Evolutionary conservation across 306 rosid species (phyloP), one percentile per base, ranked within the genome.

Genomic region (Argentina anserina): DNA sequence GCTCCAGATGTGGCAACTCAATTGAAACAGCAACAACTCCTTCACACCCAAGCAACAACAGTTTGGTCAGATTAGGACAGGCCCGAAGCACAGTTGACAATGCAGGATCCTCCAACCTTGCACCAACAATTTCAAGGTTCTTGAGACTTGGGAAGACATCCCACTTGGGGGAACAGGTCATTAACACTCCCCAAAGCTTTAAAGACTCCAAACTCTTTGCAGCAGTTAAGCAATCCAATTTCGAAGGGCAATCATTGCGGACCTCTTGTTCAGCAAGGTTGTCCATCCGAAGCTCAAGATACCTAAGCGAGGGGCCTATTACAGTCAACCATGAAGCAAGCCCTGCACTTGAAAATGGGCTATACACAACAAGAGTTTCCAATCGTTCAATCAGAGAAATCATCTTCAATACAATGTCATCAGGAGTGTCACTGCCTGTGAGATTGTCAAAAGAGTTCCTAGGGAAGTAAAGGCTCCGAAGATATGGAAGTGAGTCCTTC

Each of bases 271-370:
- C 84, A 65, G 74, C 69, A 68, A 88, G 85, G 74, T 86, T 95
- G 76, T 95, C 99, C 96, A 91, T 84, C 49, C 99, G 90, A 21
- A 91, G 92, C 84, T 95, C 97, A 0, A 95, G 96, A 68, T 80
- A 84, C 33, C 67, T 75, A 39, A 95, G 97, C 7, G 97, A 76
- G 3, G 60, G 75, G 25, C 93, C 96, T 4, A 76, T 80, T 25
- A 75, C 47, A 4, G 87, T 74, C 21, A 95, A 82, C 99, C 99
- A 95, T 2, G 96, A 91, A 26, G 84, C 83, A 75, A 95, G 99
- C 47, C 99, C 96, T 29, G 83, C 72, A 78, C 88, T 58, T 1
- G 99, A 71, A 75, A 95, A 95, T 15, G 97, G 93, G 72, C 93
- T 73, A 56, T 88, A 91, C 18, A 95, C 96, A 65, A 91, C 84